phyloP scores from a whole-genome alignment of 179 eudicot genomes.

The Heliamphora pulchella region DNA sequence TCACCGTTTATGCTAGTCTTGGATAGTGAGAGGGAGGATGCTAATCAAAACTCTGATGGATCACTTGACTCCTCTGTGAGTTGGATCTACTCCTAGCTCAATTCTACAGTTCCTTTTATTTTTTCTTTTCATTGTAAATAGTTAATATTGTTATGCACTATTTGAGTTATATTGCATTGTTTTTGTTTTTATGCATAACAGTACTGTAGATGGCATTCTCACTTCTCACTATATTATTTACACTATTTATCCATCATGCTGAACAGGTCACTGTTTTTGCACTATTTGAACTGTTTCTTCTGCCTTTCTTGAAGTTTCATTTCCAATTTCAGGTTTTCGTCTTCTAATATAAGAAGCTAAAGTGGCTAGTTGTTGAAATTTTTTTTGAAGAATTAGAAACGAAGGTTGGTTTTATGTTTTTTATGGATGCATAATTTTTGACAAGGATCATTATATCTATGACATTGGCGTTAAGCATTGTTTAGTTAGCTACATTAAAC shows the following conservation, averaged over 20 bases:
- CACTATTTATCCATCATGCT: not conserved
- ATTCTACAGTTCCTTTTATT: not conserved
- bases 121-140: not conserved
- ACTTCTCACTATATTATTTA: not conserved
- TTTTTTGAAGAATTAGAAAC: slow-evolving; percentile 24
- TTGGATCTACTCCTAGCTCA: slow-evolving; percentile 16
- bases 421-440: not conserved
- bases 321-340: slow-evolving; percentile 51
- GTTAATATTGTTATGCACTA: not conserved
- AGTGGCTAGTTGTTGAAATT: slow-evolving; percentile 23
- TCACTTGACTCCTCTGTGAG: slow-evolving; percentile 57
- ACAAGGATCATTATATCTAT: too few species aligned
- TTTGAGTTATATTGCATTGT: not conserved
- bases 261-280: not conserved
- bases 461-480: not conserved
- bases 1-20: slow-evolving; percentile 55
- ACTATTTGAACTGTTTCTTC: not conserved
- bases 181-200: not conserved
- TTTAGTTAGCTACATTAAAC: slow-evolving; percentile 7
- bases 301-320: not conserved
- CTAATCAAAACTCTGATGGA: slow-evolving; percentile 30
- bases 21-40: slow-evolving; percentile 34
- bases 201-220: not conserved
- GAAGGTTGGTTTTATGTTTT: slow-evolving; percentile 27
- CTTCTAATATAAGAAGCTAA: slow-evolving; percentile 48